phyloP scores from a whole-genome alignment of 768 basidiomycete species.

The Cystobasidium tubakii region DNA sequence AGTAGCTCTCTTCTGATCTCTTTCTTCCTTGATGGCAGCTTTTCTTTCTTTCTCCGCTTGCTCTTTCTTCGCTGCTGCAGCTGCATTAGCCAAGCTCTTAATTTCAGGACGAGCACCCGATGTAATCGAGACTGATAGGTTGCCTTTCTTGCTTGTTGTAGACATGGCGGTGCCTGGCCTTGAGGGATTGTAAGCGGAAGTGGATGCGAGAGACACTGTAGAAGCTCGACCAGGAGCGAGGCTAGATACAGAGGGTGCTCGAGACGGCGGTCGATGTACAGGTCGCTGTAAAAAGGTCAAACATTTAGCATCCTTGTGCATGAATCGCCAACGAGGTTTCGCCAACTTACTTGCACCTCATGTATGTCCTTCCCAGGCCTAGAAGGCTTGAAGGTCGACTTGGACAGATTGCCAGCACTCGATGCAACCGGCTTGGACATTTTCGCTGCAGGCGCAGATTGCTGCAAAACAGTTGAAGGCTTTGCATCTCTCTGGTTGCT shows the following conservation, averaged over 20 bases:
- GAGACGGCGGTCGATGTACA: conserved; percentile 19
- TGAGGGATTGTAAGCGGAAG: neutral
- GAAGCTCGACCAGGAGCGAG: conserved; percentile 22
- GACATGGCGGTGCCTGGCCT: neutral
- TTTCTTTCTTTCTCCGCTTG: conserved; percentile 35
- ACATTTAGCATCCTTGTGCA: too few relatives aligned
- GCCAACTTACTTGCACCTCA: neutral
- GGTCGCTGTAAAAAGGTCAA: conserved; percentile 1
- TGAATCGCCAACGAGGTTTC: neutral
- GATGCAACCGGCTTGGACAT: neutral
- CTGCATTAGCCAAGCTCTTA: conserved; percentile 35
- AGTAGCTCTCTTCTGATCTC: conserved; percentile 32
- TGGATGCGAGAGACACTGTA: conserved; percentile 13
- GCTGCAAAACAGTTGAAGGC: neutral
- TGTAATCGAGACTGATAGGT: neutral
- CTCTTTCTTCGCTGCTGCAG: conserved; percentile 36
- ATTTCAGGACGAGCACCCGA: conserved; percentile 15
- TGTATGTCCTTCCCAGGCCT: conserved; percentile 1
- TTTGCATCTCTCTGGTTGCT: neutral
- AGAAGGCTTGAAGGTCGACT: conserved; percentile 21
- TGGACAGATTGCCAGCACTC: neutral
- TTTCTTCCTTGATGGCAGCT: conserved; percentile 34
- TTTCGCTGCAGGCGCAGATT: neutral
- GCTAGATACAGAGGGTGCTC: conserved; percentile 29
- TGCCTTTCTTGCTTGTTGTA: conserved; percentile 10